phyloP scores from a whole-genome alignment of 2,329 filamentous ascomycete species.

The Westerdykella sp. region DNA sequence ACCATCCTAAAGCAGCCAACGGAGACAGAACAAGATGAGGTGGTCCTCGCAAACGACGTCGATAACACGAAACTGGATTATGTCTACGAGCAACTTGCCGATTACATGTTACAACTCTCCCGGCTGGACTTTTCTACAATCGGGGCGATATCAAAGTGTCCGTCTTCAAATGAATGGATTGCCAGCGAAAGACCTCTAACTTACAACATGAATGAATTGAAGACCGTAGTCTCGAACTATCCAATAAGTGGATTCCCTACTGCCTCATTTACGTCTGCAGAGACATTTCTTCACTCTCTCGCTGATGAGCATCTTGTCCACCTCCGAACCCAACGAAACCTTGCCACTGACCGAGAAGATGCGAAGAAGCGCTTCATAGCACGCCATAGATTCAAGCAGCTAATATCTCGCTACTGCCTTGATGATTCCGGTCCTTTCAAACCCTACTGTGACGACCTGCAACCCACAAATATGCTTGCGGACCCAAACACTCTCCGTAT shows the following conservation, averaged over 20 bases:
- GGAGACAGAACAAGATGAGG: constrained; percentile 15
- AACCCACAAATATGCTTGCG: constrained; percentile 37
- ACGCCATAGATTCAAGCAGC: constrained; percentile 11
- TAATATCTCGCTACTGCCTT: constrained; percentile 10
- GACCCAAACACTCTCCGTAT: constrained; percentile 34
- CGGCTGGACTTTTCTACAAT: constrained; percentile 10
- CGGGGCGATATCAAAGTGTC: constrained; percentile 29
- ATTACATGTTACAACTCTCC: constrained; percentile 12
- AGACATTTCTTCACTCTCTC: constrained; percentile 15
- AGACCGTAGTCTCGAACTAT: constrained; percentile 20
- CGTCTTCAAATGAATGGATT: constrained; percentile 20
- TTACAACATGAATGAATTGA: constrained; percentile 19
- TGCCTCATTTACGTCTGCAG: constrained; percentile 15
- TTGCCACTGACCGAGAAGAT: constrained; percentile 16
- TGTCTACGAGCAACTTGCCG: constrained; percentile 15
- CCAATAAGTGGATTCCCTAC: constrained; percentile 24
- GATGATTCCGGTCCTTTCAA: constrained; percentile 34
- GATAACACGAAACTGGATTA: constrained; percentile 15
- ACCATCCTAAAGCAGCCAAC: constrained; percentile 16
- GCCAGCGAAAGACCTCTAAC: constrained; percentile 20
- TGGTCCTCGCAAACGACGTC: constrained; percentile 11
- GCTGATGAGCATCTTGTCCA: constrained; percentile 17
- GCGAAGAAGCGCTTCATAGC: constrained; percentile 19
- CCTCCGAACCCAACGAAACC: constrained; percentile 18
- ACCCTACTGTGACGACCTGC: constrained; percentile 39